A percentile compares a stretch with the other conserved stretches of the same genome.
Conservation (phyloP, 805 yeast genomes). For the Komagataella mondaviorum region DNA sequence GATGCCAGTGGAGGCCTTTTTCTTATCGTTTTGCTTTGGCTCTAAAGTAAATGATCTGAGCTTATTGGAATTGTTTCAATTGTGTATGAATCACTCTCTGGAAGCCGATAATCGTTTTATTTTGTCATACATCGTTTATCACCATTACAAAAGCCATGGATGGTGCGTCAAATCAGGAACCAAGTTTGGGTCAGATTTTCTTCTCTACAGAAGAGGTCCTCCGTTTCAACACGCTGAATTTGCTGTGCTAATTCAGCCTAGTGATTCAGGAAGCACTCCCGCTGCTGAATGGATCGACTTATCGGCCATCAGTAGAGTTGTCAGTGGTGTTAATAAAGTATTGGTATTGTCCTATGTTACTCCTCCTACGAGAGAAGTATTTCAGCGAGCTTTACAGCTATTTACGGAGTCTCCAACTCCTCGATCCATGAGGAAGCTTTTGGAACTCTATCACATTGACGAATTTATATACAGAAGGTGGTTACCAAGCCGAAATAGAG, state of each 20-base stretch:
- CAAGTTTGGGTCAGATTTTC: conserved; percentile 80
- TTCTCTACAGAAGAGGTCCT: conserved; percentile 84
- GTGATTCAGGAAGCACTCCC: conserved; percentile 9
- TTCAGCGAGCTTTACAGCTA: conserved; percentile 3
- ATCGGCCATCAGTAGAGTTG: conserved; percentile 63
- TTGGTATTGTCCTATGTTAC: conserved; percentile 59
- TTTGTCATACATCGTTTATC: conserved; percentile 58
- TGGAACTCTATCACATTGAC: conserved; percentile 34
- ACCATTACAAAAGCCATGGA: conserved; percentile 76
- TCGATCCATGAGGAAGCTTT: conserved; percentile 10
- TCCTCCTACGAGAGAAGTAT: conserved; percentile 25
- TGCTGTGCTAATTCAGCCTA: conserved; percentile 42
- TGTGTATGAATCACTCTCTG: background rate
- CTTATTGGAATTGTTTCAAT: background rate
- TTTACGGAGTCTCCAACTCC: background rate
- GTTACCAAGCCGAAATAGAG: conserved; percentile 78
- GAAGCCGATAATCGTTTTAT: conserved; percentile 26
- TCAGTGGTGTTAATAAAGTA: conserved; percentile 77
- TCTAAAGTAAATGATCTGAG: conserved; percentile 16
- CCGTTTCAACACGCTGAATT: conserved; percentile 92
- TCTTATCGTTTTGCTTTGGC: conserved; percentile 30
- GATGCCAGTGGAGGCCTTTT: conserved; percentile 65
- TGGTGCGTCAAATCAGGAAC: conserved; percentile 93
- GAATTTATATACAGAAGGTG: conserved; percentile 70
- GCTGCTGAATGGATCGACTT: conserved; percentile 40